phyloP scores from a whole-genome alignment of 331 rosid genomes.

The Malus hybrid region DNA sequence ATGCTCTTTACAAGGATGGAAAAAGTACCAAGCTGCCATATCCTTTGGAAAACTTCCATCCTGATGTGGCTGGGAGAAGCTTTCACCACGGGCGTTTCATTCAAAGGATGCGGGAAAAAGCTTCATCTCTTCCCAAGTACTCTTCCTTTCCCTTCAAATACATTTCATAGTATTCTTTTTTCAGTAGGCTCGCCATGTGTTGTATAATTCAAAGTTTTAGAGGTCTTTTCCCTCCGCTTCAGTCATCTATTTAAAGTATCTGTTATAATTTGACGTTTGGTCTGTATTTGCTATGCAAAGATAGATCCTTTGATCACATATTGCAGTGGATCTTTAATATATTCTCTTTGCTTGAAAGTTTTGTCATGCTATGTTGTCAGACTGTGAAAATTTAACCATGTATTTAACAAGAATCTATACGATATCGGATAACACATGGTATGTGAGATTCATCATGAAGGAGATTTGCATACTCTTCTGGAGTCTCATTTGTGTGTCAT shows the following conservation, averaged over 20 bases:
- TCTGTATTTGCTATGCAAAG: no score
- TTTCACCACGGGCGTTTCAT: constrained; percentile 19
- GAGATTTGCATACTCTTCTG: not conserved
- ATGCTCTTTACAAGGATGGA: constrained; percentile 20
- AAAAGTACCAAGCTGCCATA: constrained; percentile 8
- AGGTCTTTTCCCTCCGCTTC: not conserved
- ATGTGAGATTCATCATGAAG: not conserved
- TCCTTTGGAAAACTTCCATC: constrained; percentile 10
- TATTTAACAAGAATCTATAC: no score
- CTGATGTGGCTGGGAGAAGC: constrained; percentile 21
- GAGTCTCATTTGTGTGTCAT: not conserved
- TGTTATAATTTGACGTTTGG: not conserved
- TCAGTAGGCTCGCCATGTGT: not conserved
- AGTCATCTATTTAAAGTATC: not conserved
- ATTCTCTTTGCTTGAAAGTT: not conserved
- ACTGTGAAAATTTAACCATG: not conserved
- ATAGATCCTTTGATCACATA: no score
- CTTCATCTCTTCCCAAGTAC: constrained; percentile 21
- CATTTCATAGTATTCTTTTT: not conserved
- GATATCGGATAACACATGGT: not conserved
- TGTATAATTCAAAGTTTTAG: not conserved
- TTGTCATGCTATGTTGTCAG: not conserved
- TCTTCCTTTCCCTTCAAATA: not conserved
- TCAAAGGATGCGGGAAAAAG: constrained; percentile 15
- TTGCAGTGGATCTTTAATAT: no score